Evolutionary conservation across 805 yeast genomes (phyloP).

Genomic region (Candida ascalaphidarum): DNA sequence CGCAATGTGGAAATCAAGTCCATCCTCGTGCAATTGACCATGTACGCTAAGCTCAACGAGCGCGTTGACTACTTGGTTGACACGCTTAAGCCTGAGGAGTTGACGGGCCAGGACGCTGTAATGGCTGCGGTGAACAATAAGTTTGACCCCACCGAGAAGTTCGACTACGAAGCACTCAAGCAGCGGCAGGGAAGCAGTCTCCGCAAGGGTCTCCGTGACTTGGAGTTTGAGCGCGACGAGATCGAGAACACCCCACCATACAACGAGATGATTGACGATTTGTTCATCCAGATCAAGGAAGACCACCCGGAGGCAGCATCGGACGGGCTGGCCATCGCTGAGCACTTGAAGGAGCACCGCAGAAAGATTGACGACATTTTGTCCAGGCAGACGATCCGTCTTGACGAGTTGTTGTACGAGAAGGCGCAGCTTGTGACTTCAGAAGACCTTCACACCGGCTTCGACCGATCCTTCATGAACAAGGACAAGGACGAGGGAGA

Average conservation of each 20-base stretch:
- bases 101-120: conserved; percentile 20
- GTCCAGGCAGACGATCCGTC: conserved; percentile 53
- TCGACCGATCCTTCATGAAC: conserved; percentile 76
- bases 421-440: conserved; percentile 71
- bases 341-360: conserved; percentile 50
- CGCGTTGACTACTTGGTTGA: conserved; percentile 60
- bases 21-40: conserved; percentile 66
- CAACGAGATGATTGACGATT: conserved; percentile 88
- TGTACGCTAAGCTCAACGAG: conserved; percentile 67
- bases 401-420: conserved; percentile 61
- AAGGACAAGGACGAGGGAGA: conserved; percentile 31
- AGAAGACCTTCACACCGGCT: conserved; percentile 89
- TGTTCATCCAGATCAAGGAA: conserved; percentile 65
- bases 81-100: conserved; percentile 29
- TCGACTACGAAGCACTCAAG: conserved; percentile 33
- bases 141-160: conserved; percentile 54
- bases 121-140: conserved; percentile 36
- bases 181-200: conserved; percentile 32
- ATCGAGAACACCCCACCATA: conserved; percentile 50
- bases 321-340: conserved; percentile 23
- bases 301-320: conserved; percentile 46
- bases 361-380: conserved; percentile 61
- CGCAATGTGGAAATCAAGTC: conserved; percentile 72
- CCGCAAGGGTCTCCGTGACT: conserved; percentile 35
- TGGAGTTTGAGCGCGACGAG: conserved; percentile 26